A percentile compares a stretch with the other conserved stretches of the same genome.
Evolutionary conservation across 1,284 basidiomycete genomes (phyloP).

Genomic region (Ustilago lituana): DNA sequence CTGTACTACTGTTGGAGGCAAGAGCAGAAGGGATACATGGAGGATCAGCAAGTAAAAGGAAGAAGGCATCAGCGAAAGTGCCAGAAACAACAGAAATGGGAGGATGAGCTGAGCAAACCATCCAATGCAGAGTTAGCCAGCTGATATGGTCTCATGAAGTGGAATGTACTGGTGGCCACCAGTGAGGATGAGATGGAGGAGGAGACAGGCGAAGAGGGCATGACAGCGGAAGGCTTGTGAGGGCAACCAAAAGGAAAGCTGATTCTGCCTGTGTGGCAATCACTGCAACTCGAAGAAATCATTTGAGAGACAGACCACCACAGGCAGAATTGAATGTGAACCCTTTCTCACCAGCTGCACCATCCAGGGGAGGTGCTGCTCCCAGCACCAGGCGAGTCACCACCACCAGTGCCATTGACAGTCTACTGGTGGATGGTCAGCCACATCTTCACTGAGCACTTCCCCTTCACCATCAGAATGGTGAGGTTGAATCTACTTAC

Average conservation of each 20-base stretch:
- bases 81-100: neutral
- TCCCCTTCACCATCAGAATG: neutral
- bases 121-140: neutral
- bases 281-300: conserved; percentile 1
- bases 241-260: neutral
- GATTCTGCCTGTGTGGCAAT: neutral
- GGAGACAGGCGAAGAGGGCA: neutral
- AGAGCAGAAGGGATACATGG: no score
- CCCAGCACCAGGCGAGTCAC: neutral
- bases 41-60: no score
- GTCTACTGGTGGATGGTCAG: conserved; percentile 3
- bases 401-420: neutral
- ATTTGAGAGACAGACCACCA: neutral
- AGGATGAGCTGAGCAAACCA: neutral
- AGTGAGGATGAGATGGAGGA: neutral
- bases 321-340: neutral
- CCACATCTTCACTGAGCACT: neutral
- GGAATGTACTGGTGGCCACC: neutral
- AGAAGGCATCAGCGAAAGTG: no score
- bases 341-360: neutral
- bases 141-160: neutral
- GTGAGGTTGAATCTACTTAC: neutral
- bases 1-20: neutral
- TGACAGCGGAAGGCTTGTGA: neutral
- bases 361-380: neutral